Base-by-base conservation (phyloP, 305 asterid species). In the Solanum hybrid region DNA sequence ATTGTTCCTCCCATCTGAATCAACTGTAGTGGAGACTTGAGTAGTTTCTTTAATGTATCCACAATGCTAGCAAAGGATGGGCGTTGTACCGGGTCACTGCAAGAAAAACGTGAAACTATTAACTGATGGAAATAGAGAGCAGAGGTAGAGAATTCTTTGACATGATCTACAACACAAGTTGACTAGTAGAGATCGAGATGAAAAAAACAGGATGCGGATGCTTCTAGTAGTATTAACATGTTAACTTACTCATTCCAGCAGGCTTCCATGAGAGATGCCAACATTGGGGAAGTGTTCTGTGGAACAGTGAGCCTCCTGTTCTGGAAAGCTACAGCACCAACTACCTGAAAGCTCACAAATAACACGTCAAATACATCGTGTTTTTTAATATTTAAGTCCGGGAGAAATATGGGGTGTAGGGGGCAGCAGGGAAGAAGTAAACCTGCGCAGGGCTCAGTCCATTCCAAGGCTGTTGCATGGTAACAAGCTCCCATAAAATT, bases 271-370 rank as follows among this genome's bases (percentile, higher is more conserved):
- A 97, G 94, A 64, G 99, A 96, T 69, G 93, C 93, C 90, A 96
- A 84, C 16, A 93, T 35, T 1, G 98, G 99, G 51, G 98, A 95
- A 35, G 96, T 93, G 92, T 91, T 94, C 14, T 91, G 92, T 28
- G 99, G 99, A 89, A 97, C 93, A 42, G 90, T 87, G 31, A 95
- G 99, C 95, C 98, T 97, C 90, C 99, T 94, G 33, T 94, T 96
- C 92, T 97, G 99, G 92, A 97, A 97, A 86, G 97, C 99, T 87
- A 97, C 99, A 81, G 99, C 99, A 88, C 99, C 99, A 71, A 97
- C 99, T 82, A 97, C 99, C 99, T 97, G 92, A 88, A 87, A 76
- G 46, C 67, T 89, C 42, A 57, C 75, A 20, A 89, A 36, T 78
- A 51, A 74, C 82, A 51, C 8, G 18, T 26, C 31, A 46, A 51